These are phyloP conservation scores for Rhododendron simsii DNA, from an alignment of 148 eudicot species.

Conservation along the genomic window DNA sequence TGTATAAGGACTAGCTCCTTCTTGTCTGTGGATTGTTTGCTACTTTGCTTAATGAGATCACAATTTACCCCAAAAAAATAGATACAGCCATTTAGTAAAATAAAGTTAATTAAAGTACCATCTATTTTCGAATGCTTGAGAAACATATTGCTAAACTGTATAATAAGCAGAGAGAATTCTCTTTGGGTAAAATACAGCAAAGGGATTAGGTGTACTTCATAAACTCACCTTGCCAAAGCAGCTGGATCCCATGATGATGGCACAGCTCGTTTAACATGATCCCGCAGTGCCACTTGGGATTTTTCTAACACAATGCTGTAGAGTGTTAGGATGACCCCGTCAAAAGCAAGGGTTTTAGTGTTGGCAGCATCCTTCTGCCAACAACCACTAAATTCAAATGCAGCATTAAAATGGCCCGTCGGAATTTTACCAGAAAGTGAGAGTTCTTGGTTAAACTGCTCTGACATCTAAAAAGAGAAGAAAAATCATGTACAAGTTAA, in stretches of 20 bases:
- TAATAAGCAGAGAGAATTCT: background rate
- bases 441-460: conserved; percentile 50
- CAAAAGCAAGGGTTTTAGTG: conserved; percentile 50
- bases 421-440: conserved; percentile 49
- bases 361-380: conserved; percentile 61
- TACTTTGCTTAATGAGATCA: background rate
- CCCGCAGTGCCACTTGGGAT: conserved; percentile 35
- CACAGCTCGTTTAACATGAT: conserved; percentile 43
- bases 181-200: background rate
- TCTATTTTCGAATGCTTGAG: background rate
- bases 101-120: background rate
- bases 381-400: conserved; percentile 41
- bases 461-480: conserved; percentile 37
- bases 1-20: background rate
- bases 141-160: background rate
- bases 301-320: conserved; percentile 43
- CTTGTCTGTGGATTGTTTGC: background rate
- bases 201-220: background rate
- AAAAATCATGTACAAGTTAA: conserved; percentile 5
- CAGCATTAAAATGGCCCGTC: conserved; percentile 50
- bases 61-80: background rate
- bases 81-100: background rate
- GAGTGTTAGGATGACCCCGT: conserved; percentile 43
- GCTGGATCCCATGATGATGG: conserved; percentile 61
- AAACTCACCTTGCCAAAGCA: conserved; percentile 39